These are phyloP conservation scores for Ophidiomyces ophidiicola DNA, from an alignment of 2,329 filamentous ascomycete genomes.

Conservation along the genomic window DNA sequence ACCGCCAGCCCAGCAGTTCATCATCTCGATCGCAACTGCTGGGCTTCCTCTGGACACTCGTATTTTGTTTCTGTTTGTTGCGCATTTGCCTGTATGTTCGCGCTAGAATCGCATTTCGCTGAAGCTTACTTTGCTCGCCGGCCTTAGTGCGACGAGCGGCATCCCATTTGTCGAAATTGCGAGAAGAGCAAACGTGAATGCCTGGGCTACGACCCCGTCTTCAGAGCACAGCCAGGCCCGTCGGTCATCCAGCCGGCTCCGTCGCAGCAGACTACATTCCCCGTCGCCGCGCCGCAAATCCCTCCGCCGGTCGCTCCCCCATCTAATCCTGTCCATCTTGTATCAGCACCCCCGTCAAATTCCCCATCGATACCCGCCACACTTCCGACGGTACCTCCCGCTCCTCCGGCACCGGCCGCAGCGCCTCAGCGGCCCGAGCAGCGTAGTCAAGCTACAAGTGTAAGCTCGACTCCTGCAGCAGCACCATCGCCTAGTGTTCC, in stretches of 20 bases:
- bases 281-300: conserved; percentile 31
- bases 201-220: conserved; percentile 56
- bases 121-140: conserved; percentile 12
- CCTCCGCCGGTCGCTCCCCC: conserved; percentile 23
- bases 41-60: background rate
- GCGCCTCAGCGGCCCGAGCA: too few relatives aligned
- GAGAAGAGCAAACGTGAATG: conserved; percentile 57
- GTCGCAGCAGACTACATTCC: conserved; percentile 32
- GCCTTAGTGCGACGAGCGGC: conserved; percentile 81
- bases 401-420: conserved; percentile 2
- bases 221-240: conserved; percentile 59
- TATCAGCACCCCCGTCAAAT: conserved; percentile 5
- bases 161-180: conserved; percentile 70
- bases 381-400: conserved; percentile 1
- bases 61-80: background rate
- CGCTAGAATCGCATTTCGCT: background rate
- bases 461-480: background rate
- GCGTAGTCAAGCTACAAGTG: background rate
- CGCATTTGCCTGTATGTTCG: background rate
- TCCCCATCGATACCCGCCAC: conserved; percentile 9
- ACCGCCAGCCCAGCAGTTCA: conserved; percentile 14
- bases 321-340: background rate
- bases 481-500: conserved; percentile 7
- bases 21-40: background rate
- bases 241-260: conserved; percentile 54